Conservation (phyloP, 139 green algal species). For the Mesotaenium endlicherianum region DNA sequence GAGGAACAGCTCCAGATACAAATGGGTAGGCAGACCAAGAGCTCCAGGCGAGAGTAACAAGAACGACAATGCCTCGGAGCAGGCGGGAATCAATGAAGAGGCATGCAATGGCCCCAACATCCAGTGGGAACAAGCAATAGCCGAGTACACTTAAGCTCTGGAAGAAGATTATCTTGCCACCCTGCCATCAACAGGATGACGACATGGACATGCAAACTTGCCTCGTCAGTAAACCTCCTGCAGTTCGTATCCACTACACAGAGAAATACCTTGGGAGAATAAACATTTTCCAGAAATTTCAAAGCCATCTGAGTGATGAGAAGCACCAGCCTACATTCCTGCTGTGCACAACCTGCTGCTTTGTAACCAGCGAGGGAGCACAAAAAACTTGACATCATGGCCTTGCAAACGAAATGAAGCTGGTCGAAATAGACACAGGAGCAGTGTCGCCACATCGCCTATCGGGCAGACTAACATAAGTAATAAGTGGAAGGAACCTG, state of each 20-base stretch:
- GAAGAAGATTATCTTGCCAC: constrained; percentile 96
- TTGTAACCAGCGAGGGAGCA: neutral
- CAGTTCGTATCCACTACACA: too few species aligned
- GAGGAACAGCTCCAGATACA: constrained; percentile 66
- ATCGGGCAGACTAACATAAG: too few species aligned
- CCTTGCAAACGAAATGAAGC: neutral
- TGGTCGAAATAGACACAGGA: neutral
- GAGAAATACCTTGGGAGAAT: neutral
- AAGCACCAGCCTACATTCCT: too few species aligned
- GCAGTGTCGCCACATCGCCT: too few species aligned
- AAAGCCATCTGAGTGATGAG: too few species aligned
- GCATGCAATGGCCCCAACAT: constrained; percentile 76
- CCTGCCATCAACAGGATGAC: constrained; percentile 24
- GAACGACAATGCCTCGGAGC: constrained; percentile 53
- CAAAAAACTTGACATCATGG: neutral
- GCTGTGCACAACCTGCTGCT: too few species aligned
- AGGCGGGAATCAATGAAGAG: constrained; percentile 47
- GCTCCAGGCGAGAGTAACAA: constrained; percentile 72
- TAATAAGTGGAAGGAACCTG: too few species aligned
- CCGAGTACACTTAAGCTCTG: constrained; percentile 88
- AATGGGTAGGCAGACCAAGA: constrained; percentile 83
- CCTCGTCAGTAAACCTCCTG: too few species aligned
- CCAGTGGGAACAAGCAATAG: constrained; percentile 98
- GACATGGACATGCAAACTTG: neutral
- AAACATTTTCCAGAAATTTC: neutral